phyloP scores from a whole-genome alignment of 116 monocot species.

The Papilionanthe hybrid region DNA sequence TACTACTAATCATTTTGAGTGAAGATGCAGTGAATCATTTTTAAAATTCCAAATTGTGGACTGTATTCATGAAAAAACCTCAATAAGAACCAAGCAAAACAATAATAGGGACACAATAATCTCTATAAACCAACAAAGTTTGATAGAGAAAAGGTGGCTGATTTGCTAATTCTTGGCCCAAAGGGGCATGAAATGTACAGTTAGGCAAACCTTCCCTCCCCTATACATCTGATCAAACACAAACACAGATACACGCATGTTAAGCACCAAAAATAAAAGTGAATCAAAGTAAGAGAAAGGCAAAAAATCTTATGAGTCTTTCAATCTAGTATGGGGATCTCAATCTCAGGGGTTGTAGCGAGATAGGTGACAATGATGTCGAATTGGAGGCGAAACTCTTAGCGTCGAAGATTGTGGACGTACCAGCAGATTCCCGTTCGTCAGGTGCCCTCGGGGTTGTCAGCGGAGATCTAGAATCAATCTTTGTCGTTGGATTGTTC shows the following conservation, averaged over 20 bases:
- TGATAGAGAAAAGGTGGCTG: background rate
- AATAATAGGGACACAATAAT: background rate
- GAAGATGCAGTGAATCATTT: background rate
- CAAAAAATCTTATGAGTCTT: conserved; percentile 87
- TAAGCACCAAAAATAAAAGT: too few species aligned
- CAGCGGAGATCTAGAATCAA: conserved; percentile 91
- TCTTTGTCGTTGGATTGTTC: conserved; percentile 98
- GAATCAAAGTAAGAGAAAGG: too few species aligned
- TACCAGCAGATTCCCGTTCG: conserved; percentile 95
- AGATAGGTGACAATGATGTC: conserved; percentile 97
- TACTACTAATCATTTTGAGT: background rate
- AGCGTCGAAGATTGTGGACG: conserved; percentile 91
- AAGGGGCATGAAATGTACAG: conserved; percentile 94
- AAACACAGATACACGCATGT: too few species aligned
- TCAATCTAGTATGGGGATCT: conserved; percentile 90
- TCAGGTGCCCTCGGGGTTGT: conserved; percentile 85
- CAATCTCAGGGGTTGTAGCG: conserved; percentile 91
- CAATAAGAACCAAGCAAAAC: background rate
- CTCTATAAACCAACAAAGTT: background rate
- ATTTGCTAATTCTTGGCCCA: conserved; percentile 92
- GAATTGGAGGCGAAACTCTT: conserved; percentile 90
- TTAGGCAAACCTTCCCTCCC: conserved; percentile 98
- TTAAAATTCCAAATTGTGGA: conserved; percentile 84
- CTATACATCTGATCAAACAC: too few species aligned
- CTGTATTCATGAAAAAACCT: conserved; percentile 21